Conservation (phyloP, 306 rosid genomes). For the Castanea sativa region DNA sequence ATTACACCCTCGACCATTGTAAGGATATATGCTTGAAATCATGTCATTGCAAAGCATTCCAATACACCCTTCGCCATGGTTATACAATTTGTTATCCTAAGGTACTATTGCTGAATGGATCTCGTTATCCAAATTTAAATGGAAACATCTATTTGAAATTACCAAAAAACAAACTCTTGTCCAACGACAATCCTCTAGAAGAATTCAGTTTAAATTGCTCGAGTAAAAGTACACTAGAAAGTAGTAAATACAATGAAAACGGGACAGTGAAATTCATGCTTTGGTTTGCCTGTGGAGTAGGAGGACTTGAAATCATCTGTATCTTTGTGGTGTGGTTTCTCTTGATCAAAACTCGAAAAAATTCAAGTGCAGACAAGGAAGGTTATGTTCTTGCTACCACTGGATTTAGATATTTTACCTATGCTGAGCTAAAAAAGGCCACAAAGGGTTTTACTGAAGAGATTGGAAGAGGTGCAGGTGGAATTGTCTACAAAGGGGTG, state of each 20-base stretch:
- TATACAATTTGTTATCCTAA: no score
- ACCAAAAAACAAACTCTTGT: not conserved
- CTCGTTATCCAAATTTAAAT: not conserved
- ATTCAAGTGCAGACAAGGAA: not conserved
- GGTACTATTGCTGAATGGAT: not conserved
- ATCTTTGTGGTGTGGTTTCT: no score
- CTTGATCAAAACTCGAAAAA: no score
- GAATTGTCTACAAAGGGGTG: slow-evolving; percentile 51
- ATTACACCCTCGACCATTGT: no score
- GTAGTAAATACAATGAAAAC: no score
- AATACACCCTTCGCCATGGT: not conserved
- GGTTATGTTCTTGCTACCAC: slow-evolving; percentile 39
- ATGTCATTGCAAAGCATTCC: no score
- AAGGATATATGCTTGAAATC: no score
- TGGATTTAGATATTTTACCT: slow-evolving; percentile 45
- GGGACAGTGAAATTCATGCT: no score
- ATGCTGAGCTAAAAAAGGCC: slow-evolving; percentile 43
- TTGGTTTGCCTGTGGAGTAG: slow-evolving; percentile 4
- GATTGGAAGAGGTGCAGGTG: slow-evolving; percentile 62
- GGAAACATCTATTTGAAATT: slow-evolving; percentile 16
- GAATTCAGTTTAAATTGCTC: no score
- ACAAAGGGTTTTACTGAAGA: slow-evolving; percentile 48
- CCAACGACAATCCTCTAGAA: not conserved
- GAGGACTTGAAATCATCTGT: no score
- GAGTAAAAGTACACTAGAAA: no score